Evolutionary conservation across 1,284 basidiomycete species (phyloP), one percentile per base, ranked within the genome.

Genomic region (Pseudozyma tsukubaensis): DNA sequence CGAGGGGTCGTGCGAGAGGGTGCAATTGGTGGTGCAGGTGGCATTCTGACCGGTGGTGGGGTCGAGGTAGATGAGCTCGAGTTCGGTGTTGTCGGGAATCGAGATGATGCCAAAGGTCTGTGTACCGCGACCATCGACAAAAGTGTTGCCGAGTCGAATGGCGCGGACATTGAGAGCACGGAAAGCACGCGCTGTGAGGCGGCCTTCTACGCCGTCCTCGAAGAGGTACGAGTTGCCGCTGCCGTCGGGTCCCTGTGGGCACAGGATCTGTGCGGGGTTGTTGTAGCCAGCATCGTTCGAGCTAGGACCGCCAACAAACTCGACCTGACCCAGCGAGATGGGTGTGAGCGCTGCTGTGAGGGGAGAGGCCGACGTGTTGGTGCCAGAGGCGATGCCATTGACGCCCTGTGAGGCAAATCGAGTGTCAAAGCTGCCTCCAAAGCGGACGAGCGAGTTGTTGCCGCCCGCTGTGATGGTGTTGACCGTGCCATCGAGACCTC

Each of bases 81-180:
- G 90, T 21, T 93, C 89, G 3, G 87, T 88, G 83, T 97, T 95
- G 86, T 95, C 93, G 0, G 96, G 94, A 69, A 94, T 90, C 14
- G 94, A 91, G 73, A 50, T 70, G 72, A 68, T 61, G 93, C 89
- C 92, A 85, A 99, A 99, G 2, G 87, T 89, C 18, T 89, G 92
- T 0, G 94, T 94, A 19, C 93, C 92, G 69, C 92, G 90, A 48
- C 90, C 89, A 51, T 89, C 86, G 67, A 90, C 87, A 83, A 94
- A 93, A 0, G 94, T 94, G 86, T 99, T 98, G 34, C 93, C 94
- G 42, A 99, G 86, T 45, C 96, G 90, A 50, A 98, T 85, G 11
- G 95, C 96, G 57, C 88, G 90, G 3, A 89, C 91, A 58, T 88
- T 89, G 67, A 92, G 88, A 78, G 89, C 91, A 35, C 89, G 87